Conservation (phyloP, 768 basidiomycete genomes). For the Phaeotremella fagi region DNA sequence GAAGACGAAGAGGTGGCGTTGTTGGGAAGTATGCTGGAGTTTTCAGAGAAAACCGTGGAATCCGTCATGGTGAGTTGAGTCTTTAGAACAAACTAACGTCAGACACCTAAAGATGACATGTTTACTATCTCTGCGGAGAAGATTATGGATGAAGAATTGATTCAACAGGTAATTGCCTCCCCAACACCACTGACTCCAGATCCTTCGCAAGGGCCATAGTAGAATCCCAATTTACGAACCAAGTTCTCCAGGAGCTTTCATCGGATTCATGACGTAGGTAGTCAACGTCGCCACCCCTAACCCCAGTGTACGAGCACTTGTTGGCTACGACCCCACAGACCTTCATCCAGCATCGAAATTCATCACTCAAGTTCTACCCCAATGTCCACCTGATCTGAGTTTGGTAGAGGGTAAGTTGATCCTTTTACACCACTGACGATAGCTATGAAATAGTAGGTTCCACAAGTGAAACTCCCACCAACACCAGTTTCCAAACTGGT, state of each 20-base stretch:
- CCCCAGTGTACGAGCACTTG: constrained; percentile 25
- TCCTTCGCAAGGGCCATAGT: constrained; percentile 36
- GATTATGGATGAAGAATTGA: too few relatives aligned
- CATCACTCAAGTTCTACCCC: constrained; percentile 29
- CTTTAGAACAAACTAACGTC: not conserved
- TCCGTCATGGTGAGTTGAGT: constrained; percentile 35
- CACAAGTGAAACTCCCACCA: too few relatives aligned
- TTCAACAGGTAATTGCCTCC: too few relatives aligned
- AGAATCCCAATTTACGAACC: constrained; percentile 42
- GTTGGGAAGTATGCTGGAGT: constrained; percentile 40
- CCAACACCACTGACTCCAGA: too few relatives aligned
- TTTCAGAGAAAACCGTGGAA: constrained; percentile 39
- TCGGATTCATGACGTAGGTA: constrained; percentile 24
- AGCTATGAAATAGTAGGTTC: too few relatives aligned
- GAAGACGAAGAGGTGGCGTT: constrained; percentile 38
- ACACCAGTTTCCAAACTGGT: constrained; percentile 40
- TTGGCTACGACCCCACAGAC: constrained; percentile 41
- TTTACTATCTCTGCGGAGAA: constrained; percentile 34
- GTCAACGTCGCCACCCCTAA: not conserved
- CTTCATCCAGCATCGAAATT: constrained; percentile 27
- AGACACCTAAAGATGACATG: constrained; percentile 41
- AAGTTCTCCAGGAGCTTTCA: constrained; percentile 28
- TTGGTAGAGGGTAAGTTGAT: constrained; percentile 33
- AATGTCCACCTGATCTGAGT: constrained; percentile 37
- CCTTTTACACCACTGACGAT: not conserved